These are phyloP conservation scores for Micractinium conductrix DNA, from an alignment of 139 green algal genomes.

Conservation along the genomic window DNA sequence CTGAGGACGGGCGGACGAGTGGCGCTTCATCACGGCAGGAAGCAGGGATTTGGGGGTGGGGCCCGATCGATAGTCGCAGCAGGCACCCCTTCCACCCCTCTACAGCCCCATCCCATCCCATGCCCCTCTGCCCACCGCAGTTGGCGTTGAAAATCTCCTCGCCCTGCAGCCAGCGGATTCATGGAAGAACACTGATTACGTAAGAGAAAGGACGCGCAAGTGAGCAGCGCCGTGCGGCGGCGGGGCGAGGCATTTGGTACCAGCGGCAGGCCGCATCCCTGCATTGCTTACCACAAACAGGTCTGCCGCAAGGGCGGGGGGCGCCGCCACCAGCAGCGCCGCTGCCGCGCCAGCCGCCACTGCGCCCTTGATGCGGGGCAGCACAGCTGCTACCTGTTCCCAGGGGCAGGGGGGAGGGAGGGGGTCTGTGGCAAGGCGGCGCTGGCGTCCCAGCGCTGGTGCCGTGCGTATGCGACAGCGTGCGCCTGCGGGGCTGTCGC, in stretches of 20 bases:
- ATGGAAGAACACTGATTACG: no score
- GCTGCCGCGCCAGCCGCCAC: neutral
- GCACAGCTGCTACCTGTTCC: neutral
- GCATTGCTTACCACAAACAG: conserved; percentile 27
- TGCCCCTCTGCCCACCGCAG: conserved; percentile 52
- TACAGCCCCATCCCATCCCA: neutral
- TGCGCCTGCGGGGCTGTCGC: no score
- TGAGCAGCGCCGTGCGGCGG: no score
- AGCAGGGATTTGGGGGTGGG: neutral
- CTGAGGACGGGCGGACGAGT: neutral
- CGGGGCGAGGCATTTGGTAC: no score
- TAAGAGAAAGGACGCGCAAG: no score
- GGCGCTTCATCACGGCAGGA: neutral
- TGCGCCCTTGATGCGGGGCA: neutral
- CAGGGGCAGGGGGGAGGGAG: neutral
- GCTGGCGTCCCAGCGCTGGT: neutral
- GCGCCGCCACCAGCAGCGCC: neutral
- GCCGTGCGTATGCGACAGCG: no score
- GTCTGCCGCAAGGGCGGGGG: conserved; percentile 23
- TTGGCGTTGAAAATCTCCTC: conserved; percentile 65
- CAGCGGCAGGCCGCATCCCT: no score
- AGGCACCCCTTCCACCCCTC: neutral
- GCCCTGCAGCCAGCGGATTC: neutral
- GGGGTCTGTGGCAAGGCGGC: neutral
- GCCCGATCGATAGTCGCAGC: no score